phyloP scores from a whole-genome alignment of 2,329 filamentous ascomycete species.

The Huntiella omanensis region DNA sequence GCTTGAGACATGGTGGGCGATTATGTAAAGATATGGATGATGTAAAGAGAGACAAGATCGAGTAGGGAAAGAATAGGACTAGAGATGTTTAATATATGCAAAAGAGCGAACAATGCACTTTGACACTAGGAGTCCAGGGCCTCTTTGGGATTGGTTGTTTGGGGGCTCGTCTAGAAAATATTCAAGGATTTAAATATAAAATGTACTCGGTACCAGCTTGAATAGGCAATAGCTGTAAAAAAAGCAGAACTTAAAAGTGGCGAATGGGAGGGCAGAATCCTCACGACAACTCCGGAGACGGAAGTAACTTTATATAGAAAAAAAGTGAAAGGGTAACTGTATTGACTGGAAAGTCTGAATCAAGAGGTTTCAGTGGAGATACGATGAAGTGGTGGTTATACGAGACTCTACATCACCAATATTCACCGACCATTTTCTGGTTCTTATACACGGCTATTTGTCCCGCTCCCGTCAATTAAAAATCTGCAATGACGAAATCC shows the following conservation, averaged over 20 bases:
- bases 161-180: no score
- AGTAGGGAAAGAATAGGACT: background rate
- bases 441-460: no score
- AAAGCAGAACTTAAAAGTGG: conserved; percentile 2
- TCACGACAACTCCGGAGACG: conserved; percentile 9
- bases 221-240: background rate
- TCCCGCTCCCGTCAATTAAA: no score
- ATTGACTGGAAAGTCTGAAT: no score
- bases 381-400: background rate
- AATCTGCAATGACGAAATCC: no score
- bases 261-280: conserved; percentile 9
- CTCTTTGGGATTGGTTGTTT: no score
- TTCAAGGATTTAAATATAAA: no score
- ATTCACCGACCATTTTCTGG: no score
- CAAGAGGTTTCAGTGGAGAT: no score
- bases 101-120: no score
- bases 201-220: no score
- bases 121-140: no score
- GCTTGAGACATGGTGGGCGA: conserved; percentile 16
- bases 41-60: background rate
- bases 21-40: background rate
- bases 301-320: background rate
- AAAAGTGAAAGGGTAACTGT: background rate
- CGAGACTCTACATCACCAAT: background rate
- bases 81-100: background rate